Conservation (phyloP, 129 eudicot genomes). For the Daucus carota region DH1_v3.0 NC_030384.2:44631001-44631500, state of each 20-base stretch:
- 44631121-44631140: slow-evolving; percentile 14
- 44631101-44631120: slow-evolving; percentile 28
- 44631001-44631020: slow-evolving; percentile 26
- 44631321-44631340: slow-evolving; percentile 41
- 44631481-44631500: slow-evolving; percentile 57
- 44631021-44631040: slow-evolving; percentile 34
- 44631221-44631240: slow-evolving; percentile 23
- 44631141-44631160: slow-evolving; percentile 25
- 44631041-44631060: slow-evolving; percentile 23
- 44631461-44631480: slow-evolving; percentile 59
- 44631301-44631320: slow-evolving; percentile 31
- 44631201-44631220: slow-evolving; percentile 47
- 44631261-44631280: slow-evolving; percentile 37
- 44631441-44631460: slow-evolving; percentile 22
- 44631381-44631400: slow-evolving; percentile 35
- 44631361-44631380: slow-evolving; percentile 27
- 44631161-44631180: slow-evolving; percentile 27
- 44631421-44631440: slow-evolving; percentile 30
- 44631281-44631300: slow-evolving; percentile 43
- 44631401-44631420: slow-evolving; percentile 53
- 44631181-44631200: slow-evolving; percentile 46
- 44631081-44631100: slow-evolving; percentile 26
- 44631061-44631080: slow-evolving; percentile 23
- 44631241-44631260: slow-evolving; percentile 50
- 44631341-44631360: slow-evolving; percentile 30